Evolutionary conservation across 2,329 filamentous ascomycete genomes (phyloP).

Genomic region (Trichoderma polysporum): DNA sequence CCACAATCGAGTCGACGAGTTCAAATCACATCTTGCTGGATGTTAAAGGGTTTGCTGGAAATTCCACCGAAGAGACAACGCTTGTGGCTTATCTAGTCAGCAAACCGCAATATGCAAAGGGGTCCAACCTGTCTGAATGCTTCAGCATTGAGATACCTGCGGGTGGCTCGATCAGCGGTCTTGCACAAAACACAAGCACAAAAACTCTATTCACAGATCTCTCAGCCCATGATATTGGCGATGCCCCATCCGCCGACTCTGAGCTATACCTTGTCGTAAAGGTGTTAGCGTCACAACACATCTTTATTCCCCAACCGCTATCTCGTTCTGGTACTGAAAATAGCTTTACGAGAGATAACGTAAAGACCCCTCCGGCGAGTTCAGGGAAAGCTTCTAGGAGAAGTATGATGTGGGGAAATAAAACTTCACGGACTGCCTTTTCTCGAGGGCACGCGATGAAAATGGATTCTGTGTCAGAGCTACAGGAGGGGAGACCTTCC

Average conservation of each 20-base stretch:
- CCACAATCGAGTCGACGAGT: constrained; percentile 64
- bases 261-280: constrained; percentile 84
- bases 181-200: constrained; percentile 65
- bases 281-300: constrained; percentile 61
- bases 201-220: constrained; percentile 88
- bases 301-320: constrained; percentile 45
- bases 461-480: constrained; percentile 59
- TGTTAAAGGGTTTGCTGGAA: constrained; percentile 76
- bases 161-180: constrained; percentile 66
- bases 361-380: constrained; percentile 49
- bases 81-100: constrained; percentile 76
- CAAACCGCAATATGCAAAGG: constrained; percentile 62
- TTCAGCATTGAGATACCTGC: constrained; percentile 77
- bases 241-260: constrained; percentile 60
- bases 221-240: constrained; percentile 70
- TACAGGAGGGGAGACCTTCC: constrained; percentile 42
- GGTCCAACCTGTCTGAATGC: constrained; percentile 74
- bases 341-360: constrained; percentile 43
- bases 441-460: constrained; percentile 49
- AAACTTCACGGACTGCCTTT: constrained; percentile 53
- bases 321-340: constrained; percentile 53
- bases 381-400: constrained; percentile 57
- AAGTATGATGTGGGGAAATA: constrained; percentile 70
- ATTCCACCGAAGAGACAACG: constrained; percentile 71
- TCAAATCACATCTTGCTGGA: constrained; percentile 83